Evolutionary conservation across 164 flowering plant genomes (phyloP).

Genomic region (Echeveria elegans): DNA sequence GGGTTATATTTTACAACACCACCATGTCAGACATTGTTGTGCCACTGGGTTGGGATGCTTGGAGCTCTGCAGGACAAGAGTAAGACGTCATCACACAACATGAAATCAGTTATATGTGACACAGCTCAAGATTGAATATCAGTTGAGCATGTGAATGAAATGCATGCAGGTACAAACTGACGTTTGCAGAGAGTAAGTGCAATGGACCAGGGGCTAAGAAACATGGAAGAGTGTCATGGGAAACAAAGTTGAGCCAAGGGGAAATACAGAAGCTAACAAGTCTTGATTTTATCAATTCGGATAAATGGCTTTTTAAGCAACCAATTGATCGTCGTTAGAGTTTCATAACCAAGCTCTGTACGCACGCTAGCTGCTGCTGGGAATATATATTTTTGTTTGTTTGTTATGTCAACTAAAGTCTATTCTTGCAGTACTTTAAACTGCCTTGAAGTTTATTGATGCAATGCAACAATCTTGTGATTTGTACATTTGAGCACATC

Average conservation of each 20-base stretch:
- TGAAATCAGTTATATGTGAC: not conserved
- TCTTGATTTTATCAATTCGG: not conserved
- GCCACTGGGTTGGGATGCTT: constrained; percentile 29
- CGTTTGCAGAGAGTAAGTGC: not conserved
- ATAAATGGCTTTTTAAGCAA: not conserved
- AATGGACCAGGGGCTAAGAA: not conserved
- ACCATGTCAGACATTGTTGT: constrained; percentile 14
- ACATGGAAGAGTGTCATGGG: not conserved
- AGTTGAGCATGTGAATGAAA: not conserved
- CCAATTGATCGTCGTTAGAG: not conserved
- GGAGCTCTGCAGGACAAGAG: constrained; percentile 20
- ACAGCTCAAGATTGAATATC: not conserved
- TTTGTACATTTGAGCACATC: too few relatives aligned
- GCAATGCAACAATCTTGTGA: too few relatives aligned
- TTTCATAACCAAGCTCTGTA: too few relatives aligned
- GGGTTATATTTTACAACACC: constrained; percentile 26
- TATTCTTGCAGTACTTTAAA: too few relatives aligned
- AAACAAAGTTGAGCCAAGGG: not conserved
- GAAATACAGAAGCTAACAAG: not conserved
- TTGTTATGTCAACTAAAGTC: too few relatives aligned
- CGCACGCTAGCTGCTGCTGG: not conserved
- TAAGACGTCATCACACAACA: constrained; percentile 8
- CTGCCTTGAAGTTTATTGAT: too few relatives aligned
- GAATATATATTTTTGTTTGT: too few relatives aligned
- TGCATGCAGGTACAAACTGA: not conserved